phyloP scores from a whole-genome alignment of 176 grass and related monocot genomes.

The Otatea glauca region DNA sequence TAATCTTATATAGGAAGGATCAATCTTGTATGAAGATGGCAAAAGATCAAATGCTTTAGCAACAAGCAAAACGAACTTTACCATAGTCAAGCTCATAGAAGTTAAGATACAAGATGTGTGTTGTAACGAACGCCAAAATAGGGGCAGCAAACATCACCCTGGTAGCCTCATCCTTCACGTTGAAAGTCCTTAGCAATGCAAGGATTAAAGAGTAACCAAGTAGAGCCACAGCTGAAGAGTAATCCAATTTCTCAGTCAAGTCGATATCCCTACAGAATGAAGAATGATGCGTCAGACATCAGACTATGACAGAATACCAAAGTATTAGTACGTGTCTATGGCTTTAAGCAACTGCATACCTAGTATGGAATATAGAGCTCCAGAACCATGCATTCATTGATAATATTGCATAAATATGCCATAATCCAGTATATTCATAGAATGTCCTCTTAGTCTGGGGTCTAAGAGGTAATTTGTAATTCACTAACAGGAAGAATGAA shows the following conservation, averaged over 20 bases:
- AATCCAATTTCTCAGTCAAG: constrained; percentile 92
- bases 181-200: constrained; percentile 76
- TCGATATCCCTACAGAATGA: constrained; percentile 81
- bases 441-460: constrained; percentile 68
- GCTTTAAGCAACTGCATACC: constrained; percentile 54
- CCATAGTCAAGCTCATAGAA: constrained; percentile 91
- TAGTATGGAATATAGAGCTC: constrained; percentile 91
- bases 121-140: constrained; percentile 95
- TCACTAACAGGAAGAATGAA: constrained; percentile 71
- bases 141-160: constrained; percentile 95
- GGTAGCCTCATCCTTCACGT: constrained; percentile 87
- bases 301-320: neutral
- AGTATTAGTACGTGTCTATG: neutral
- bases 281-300: constrained; percentile 26
- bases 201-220: constrained; percentile 92
- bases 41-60: constrained; percentile 13
- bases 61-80: constrained; percentile 47
- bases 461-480: constrained; percentile 75
- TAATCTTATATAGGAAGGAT: neutral
- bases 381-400: constrained; percentile 98
- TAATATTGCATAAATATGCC: constrained; percentile 93
- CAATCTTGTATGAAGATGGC: neutral
- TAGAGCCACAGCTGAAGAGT: constrained; percentile 84
- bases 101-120: constrained; percentile 95
- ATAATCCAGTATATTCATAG: constrained; percentile 90